Conservation (phyloP, 129 eudicot species). For the sunflower (Helianthus annuus) region DNA sequence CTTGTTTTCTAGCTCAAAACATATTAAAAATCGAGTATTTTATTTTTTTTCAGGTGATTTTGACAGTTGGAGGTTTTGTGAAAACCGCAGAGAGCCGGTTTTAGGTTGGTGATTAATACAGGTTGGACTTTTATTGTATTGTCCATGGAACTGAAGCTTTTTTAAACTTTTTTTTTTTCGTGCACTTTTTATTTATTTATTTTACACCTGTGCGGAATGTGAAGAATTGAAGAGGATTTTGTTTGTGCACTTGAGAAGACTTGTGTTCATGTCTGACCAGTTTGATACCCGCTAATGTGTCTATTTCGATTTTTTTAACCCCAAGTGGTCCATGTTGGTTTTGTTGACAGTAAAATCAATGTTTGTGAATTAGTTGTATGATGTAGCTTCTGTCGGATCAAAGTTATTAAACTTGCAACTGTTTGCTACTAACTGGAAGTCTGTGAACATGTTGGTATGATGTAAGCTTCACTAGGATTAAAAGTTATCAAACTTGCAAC, state of each 20-base stretch:
- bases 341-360: too few species aligned
- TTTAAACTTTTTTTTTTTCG: background rate
- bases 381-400: too few species aligned
- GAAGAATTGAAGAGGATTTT: slow-evolving; percentile 28
- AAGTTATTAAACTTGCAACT: too few species aligned
- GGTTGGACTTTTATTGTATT: slow-evolving; percentile 24
- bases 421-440: too few species aligned
- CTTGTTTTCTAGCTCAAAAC: background rate
- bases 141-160: slow-evolving; percentile 23
- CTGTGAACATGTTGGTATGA: too few species aligned
- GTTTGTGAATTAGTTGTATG: too few species aligned
- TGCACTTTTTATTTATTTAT: background rate
- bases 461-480: too few species aligned
- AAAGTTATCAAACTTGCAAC: too few species aligned
- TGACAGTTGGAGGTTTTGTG: slow-evolving; percentile 24
- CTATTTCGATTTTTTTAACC: background rate
- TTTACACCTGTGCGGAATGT: slow-evolving; percentile 16
- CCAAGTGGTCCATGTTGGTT: too few species aligned
- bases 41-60: slow-evolving; percentile 30
- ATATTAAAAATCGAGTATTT: background rate
- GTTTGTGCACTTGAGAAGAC: slow-evolving; percentile 29
- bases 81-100: slow-evolving; percentile 23
- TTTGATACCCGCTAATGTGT: slow-evolving; percentile 33
- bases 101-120: slow-evolving; percentile 43
- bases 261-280: slow-evolving; percentile 23